Evolutionary conservation across 2,329 filamentous ascomycete genomes (phyloP), one percentile per base, ranked within the genome.

Genomic region (Sporothrix euskadiensis): DNA sequence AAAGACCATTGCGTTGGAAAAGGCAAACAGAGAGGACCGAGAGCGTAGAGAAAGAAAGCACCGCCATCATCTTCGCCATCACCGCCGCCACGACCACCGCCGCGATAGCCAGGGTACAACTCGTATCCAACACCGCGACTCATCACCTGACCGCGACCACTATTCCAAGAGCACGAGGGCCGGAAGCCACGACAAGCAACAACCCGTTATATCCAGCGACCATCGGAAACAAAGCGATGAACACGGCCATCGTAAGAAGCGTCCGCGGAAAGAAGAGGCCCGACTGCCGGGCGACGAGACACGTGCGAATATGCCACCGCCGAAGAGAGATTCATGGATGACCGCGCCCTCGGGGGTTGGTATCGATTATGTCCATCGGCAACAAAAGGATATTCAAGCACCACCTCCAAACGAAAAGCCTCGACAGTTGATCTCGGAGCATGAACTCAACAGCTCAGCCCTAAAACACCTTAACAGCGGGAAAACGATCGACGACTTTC

Each of bases 301-400:
- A 78, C 80, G 32, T 19, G 30, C 14, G 3, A 44, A 63, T 19
- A 63, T 32, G 4, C 8, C 44, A 30, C 70, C 70, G 10, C 75
- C 90, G 44, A 87, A 90, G 77, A 89, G 97, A 76, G 96, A 98
- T 81, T 89, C 92, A 0, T 99, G 97, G 94, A 99, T 99, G 96
- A 91, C 94, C 74, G 91, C 91, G 0, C 94, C 95, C 0, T 93
- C 92, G 0, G 89, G 91, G 0, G 83, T 97, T 49, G 91, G 94
- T 71, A 85, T 98, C 73, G 94, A 98, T 79, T 97, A 97, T 80
- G 87, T 94, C 69, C 88, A 92, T 79, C 86, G 88, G 4, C 82
- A 82, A 1, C 86, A 87, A 75, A 89, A 89, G 74, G 80, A 83
- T 7, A 47, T 1, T 30, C 89, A 90, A 76, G 83, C 83, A 52